phyloP scores from a whole-genome alignment of 164 flowering plant species.

The Liriodendron chinense region DNA sequence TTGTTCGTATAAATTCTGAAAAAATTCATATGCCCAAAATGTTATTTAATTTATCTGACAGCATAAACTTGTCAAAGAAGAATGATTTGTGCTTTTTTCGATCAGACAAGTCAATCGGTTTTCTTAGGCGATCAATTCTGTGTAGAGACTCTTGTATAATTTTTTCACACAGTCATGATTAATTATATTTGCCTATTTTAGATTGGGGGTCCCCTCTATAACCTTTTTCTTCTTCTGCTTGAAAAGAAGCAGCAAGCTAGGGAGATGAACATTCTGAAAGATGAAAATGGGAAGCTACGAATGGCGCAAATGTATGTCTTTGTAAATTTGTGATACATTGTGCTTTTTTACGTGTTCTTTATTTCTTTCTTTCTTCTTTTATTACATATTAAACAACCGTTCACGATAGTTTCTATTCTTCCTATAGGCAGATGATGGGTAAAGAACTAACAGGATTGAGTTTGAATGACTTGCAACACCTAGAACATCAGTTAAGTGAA shows the following conservation, averaged over 20 bases:
- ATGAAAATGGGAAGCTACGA: conserved; percentile 57
- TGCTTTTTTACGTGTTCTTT: too few species aligned
- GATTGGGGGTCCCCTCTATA: not conserved
- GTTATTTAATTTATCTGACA: too few species aligned
- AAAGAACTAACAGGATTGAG: conserved; percentile 61
- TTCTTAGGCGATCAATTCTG: not conserved
- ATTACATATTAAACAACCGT: not conserved
- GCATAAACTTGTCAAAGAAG: too few species aligned
- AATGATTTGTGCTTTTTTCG: too few species aligned
- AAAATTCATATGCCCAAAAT: too few species aligned
- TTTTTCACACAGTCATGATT: not conserved
- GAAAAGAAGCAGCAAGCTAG: conserved; percentile 32
- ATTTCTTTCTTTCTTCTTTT: not conserved
- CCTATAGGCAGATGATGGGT: conserved; percentile 58
- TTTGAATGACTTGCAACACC: conserved; percentile 61
- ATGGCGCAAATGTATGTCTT: conserved; percentile 50
- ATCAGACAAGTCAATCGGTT: too few species aligned
- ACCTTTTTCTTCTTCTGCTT: not conserved
- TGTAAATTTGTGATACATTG: conserved; percentile 3
- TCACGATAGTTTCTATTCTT: not conserved
- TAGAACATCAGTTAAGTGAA: conserved; percentile 71
- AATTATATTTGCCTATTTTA: too few species aligned
- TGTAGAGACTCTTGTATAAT: not conserved
- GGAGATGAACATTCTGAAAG: conserved; percentile 51
- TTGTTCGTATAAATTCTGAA: too few species aligned